Base-by-base conservation (phyloP, 768 basidiomycete genomes). In the Pluteus cervinus region DNA sequence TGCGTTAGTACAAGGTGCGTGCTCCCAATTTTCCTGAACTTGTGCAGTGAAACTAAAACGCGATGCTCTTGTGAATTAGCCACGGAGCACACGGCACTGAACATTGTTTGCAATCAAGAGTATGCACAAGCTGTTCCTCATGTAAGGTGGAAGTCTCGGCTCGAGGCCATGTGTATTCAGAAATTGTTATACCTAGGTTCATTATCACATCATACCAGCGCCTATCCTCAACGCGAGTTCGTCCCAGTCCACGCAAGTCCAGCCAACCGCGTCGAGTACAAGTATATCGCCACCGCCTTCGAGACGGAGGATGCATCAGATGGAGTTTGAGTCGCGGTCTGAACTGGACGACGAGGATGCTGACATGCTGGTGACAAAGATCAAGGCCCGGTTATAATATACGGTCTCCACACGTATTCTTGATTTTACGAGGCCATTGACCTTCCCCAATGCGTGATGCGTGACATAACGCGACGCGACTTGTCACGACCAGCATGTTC, bases 101-200 rank as follows among this genome's bases (percentile, higher is more conserved):
- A 86, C 51, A 73, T 86, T 5, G 83, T 86, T 4, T 84, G 82
- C 49, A 86, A 86, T 51, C 83, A 86, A 51, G 83, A 85, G 55
- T 86, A 86, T 47, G 84, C 84, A 0, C 84, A 86, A 51, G 80
- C 79, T 4, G 81, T 86, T 5, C 77, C 76, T n/a, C 84, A 86
- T 61, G 83, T 83, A 44, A 41, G 75, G 50, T 14, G 29, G 4
- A 24, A 5, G 7, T 33, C 18, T 16, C 26, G 30, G 36, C 23
- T 32, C 37, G 35, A 10, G 23, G 33, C 15, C n/a, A n/a, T 25
- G 29, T 35, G 25, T 15, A 4, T 29, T 23, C 5, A 17, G 39
- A 18, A 16, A 40, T 29, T 30, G 23, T 20, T 7, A 35, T 8
- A 20, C 18, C 34, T 43, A 84, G 81, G 83, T 85, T 21, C 84